Evolutionary conservation across 257 asterid genomes (phyloP).

Genomic region (Coffea canephora): DNA sequence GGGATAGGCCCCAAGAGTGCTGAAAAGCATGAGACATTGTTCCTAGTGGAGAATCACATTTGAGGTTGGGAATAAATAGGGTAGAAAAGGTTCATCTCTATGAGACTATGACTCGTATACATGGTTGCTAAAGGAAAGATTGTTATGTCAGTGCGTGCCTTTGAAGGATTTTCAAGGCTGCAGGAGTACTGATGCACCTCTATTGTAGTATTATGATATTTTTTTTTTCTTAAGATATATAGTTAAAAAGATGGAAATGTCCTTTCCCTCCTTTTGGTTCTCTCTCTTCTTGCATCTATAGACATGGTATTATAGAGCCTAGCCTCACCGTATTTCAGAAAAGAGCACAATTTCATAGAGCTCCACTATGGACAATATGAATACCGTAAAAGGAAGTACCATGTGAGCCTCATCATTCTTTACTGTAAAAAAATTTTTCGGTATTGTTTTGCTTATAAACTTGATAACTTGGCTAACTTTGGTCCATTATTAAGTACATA

Average conservation of each 20-base stretch:
- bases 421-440: neutral
- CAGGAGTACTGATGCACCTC: neutral
- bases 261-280: neutral
- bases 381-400: neutral
- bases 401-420: slow-evolving; percentile 4
- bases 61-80: slow-evolving; percentile 16
- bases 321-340: slow-evolving; percentile 4
- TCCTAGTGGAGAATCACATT: slow-evolving; percentile 15
- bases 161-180: slow-evolving; percentile 13
- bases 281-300: slow-evolving; percentile 1
- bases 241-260: neutral
- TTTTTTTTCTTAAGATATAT: slow-evolving; percentile 1
- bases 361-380: neutral
- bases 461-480: neutral
- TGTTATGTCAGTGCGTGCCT: slow-evolving; percentile 3
- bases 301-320: neutral
- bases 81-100: neutral
- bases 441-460: neutral
- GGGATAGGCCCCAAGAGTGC: slow-evolving; percentile 43
- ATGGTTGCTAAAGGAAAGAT: slow-evolving; percentile 1
- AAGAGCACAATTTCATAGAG: neutral
- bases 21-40: slow-evolving; percentile 9
- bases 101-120: neutral
- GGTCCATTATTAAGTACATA: neutral
- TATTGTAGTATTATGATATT: neutral